phyloP scores from a whole-genome alignment of 208 protist species.

The Leishmania aethiopica region DNA sequence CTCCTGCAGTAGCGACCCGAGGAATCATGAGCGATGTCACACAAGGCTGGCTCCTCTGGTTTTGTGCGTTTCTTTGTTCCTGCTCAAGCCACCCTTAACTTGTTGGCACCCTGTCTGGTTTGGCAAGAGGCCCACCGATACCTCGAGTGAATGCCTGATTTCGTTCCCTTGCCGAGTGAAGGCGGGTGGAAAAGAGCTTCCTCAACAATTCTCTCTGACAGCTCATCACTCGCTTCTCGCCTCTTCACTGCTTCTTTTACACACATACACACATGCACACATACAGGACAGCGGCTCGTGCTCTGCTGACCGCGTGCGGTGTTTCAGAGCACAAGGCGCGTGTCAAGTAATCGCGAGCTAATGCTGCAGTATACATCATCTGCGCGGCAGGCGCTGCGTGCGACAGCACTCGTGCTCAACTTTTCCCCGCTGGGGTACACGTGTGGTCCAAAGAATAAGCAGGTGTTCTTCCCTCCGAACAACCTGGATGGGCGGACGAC shows the following conservation, averaged over 20 bases:
- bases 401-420: conserved; percentile 39
- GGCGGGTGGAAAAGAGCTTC: not conserved
- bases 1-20: not conserved
- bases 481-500: conserved; percentile 68
- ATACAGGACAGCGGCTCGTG: not conserved
- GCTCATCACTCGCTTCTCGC: not conserved
- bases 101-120: not conserved
- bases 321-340: not conserved
- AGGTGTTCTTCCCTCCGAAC: conserved; percentile 56
- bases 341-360: not conserved
- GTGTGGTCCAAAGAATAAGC: conserved; percentile 69
- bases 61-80: not conserved
- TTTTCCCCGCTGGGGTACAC: conserved; percentile 79
- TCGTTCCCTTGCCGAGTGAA: not conserved
- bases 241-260: not conserved
- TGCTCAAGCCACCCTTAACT: not conserved
- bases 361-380: conserved; percentile 19
- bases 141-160: not conserved
- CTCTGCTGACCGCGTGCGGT: not conserved
- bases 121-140: not conserved
- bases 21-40: not conserved
- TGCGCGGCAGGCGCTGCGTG: conserved; percentile 12
- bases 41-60: not conserved
- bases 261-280: not conserved
- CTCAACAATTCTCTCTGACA: not conserved